phyloP scores from a whole-genome alignment of 2,329 filamentous ascomycete species.

The Aspergillus fischeri region DNA sequence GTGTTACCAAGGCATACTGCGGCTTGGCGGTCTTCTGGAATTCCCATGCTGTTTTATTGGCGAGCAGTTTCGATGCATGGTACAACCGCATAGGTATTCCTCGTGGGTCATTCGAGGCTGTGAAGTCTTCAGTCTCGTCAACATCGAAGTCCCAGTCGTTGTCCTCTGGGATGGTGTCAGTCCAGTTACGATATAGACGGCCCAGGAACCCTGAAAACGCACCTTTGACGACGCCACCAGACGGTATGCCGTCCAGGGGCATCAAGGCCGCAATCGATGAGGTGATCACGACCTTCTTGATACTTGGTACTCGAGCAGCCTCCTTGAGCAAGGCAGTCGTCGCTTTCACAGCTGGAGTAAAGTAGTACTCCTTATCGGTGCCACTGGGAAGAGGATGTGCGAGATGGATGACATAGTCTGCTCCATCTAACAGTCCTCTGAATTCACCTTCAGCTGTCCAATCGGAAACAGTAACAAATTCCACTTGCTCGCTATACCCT shows the following conservation, averaged over 20 bases:
- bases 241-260: slow-evolving; percentile 14
- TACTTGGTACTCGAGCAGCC: slow-evolving; percentile 13
- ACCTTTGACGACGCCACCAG: slow-evolving; percentile 19
- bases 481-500: slow-evolving; percentile 10
- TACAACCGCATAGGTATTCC: slow-evolving; percentile 19
- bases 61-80: slow-evolving; percentile 22
- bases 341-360: slow-evolving; percentile 21
- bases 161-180: slow-evolving; percentile 11
- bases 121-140: slow-evolving; percentile 12
- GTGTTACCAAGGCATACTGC: slow-evolving; percentile 17
- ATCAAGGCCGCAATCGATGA: slow-evolving; percentile 18
- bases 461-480: slow-evolving; percentile 18
- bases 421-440: slow-evolving; percentile 14
- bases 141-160: slow-evolving; percentile 20
- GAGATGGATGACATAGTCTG: slow-evolving; percentile 23
- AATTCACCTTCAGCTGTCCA: slow-evolving; percentile 15
- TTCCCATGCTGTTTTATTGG: slow-evolving; percentile 19
- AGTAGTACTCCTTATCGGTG: slow-evolving; percentile 14
- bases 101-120: slow-evolving; percentile 3
- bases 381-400: slow-evolving; percentile 20
- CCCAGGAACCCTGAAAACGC: background rate
- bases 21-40: slow-evolving; percentile 15
- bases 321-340: slow-evolving; percentile 15
- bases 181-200: background rate
- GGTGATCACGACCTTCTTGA: slow-evolving; percentile 23